A percentile compares a stretch with the other conserved stretches of the same genome.
Conservation (phyloP, 2,329 filamentous ascomycete species). For the Westerdykella aurantiaca region DNA sequence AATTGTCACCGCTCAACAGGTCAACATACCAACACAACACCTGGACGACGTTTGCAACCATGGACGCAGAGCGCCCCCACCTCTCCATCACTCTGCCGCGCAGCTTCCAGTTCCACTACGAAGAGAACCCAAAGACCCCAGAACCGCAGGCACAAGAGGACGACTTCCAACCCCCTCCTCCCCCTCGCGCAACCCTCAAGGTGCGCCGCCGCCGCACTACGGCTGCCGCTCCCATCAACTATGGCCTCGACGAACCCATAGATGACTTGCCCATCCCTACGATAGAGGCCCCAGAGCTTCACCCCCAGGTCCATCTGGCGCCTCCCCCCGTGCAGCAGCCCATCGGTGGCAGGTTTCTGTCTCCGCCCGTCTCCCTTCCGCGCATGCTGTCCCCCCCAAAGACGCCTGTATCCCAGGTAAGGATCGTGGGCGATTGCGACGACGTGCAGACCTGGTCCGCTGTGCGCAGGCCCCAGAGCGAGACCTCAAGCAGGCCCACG, state of each 20-base stretch:
- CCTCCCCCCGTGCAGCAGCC: constrained; percentile 26
- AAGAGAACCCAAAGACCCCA: constrained; percentile 43
- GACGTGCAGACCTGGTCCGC: constrained; percentile 29
- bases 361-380: constrained; percentile 33
- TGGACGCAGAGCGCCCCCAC: constrained; percentile 42
- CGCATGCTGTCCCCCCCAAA: constrained; percentile 45
- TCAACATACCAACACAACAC: constrained; percentile 2
- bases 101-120: constrained; percentile 48
- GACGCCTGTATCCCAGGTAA: constrained; percentile 43
- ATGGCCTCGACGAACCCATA: constrained; percentile 13
- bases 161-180: constrained; percentile 38
- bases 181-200: constrained; percentile 45
- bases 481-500: constrained; percentile 49
- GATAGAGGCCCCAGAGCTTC: constrained; percentile 44
- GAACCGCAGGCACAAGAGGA: constrained; percentile 38
- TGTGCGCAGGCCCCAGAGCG: constrained; percentile 29
- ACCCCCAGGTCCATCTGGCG: constrained; percentile 21
- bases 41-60: constrained; percentile 14
- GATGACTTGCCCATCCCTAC: constrained; percentile 42
- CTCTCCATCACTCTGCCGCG: constrained; percentile 47
- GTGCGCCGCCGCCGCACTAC: constrained; percentile 43
- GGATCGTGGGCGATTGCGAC: constrained; percentile 24
- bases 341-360: constrained; percentile 30
- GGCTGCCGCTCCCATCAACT: constrained; percentile 12
- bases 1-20: background rate